Evolutionary conservation across 78 protist genomes (phyloP).

Genomic region (Dictyostelium purpureum): DNA sequence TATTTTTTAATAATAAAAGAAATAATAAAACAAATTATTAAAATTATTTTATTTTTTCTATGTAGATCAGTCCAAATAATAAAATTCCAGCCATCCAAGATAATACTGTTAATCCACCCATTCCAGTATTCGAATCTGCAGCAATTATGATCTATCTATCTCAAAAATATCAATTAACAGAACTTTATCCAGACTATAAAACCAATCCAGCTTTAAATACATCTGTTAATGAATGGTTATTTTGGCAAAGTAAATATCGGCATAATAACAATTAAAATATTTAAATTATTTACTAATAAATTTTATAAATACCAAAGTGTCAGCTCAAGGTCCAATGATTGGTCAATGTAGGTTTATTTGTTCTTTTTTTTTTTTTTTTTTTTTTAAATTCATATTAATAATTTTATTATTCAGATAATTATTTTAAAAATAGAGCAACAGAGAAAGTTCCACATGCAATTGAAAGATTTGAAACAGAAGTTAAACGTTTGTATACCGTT

Average conservation of each 20-base stretch:
- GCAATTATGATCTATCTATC: constrained; percentile 90
- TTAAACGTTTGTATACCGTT: constrained; percentile 83
- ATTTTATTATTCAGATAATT: no score
- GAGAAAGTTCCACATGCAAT: constrained; percentile 73
- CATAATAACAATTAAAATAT: no score
- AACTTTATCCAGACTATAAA: constrained; percentile 37
- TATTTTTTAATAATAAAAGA: no score
- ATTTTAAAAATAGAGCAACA: no score
- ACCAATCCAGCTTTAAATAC: neutral
- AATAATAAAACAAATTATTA: constrained; percentile 49
- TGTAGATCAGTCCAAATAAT: constrained; percentile 82
- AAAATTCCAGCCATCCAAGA: constrained; percentile 90
- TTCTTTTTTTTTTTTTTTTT: constrained; percentile 44
- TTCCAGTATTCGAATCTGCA: constrained; percentile 86
- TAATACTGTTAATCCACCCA: constrained; percentile 29
- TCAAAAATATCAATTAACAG: constrained; percentile 46
- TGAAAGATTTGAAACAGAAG: constrained; percentile 86
- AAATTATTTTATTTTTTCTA: neutral
- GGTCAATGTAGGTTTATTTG: constrained; percentile 84
- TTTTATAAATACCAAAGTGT: constrained; percentile 83
- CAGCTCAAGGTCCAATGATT: constrained; percentile 78
- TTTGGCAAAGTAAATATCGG: neutral
- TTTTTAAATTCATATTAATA: no score
- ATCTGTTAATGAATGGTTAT: neutral
- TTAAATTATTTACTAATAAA: no score